Evolutionary conservation across 1,284 basidiomycete species (phyloP).

Genomic region (Cryptococcus sp.): DNA sequence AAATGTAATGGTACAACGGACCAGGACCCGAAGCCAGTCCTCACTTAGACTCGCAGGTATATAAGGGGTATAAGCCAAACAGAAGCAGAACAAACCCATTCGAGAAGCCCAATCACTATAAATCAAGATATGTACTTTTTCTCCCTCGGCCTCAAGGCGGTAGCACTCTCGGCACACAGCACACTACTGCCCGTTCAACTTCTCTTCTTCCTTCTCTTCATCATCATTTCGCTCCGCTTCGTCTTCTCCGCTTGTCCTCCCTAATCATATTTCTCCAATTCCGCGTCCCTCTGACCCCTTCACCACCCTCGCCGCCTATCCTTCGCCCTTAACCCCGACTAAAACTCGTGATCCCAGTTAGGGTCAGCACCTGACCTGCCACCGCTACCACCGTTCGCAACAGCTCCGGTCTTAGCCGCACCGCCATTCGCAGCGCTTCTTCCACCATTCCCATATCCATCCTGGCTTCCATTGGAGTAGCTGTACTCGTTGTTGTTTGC

Average conservation of each 20-base stretch:
- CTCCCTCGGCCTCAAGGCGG: too few relatives aligned
- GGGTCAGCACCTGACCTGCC: constrained; percentile 18
- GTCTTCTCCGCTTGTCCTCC: too few relatives aligned
- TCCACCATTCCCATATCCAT: constrained; percentile 9
- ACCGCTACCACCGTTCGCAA: neutral
- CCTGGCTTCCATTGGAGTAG: constrained; percentile 12
- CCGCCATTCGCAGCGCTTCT: neutral
- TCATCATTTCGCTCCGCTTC: too few relatives aligned
- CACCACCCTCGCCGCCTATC: neutral
- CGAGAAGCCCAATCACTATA: too few relatives aligned
- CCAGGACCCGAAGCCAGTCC: too few relatives aligned
- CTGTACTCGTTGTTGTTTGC: constrained; percentile 14
- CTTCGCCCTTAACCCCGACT: neutral
- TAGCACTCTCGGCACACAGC: too few relatives aligned
- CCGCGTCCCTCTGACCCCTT: too few relatives aligned
- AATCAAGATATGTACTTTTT: too few relatives aligned
- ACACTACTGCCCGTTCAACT: too few relatives aligned
- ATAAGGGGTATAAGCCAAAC: neutral
- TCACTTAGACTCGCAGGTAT: neutral
- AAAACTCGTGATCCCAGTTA: constrained; percentile 32
- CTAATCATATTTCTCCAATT: too few relatives aligned
- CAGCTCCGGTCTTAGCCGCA: neutral
- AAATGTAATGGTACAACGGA: too few relatives aligned
- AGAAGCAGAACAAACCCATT: neutral
- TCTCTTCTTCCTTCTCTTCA: too few relatives aligned